These are phyloP conservation scores for Osmanthus fragrans DNA, from an alignment of 257 asterid genomes.

Conservation along the genomic window DNA sequence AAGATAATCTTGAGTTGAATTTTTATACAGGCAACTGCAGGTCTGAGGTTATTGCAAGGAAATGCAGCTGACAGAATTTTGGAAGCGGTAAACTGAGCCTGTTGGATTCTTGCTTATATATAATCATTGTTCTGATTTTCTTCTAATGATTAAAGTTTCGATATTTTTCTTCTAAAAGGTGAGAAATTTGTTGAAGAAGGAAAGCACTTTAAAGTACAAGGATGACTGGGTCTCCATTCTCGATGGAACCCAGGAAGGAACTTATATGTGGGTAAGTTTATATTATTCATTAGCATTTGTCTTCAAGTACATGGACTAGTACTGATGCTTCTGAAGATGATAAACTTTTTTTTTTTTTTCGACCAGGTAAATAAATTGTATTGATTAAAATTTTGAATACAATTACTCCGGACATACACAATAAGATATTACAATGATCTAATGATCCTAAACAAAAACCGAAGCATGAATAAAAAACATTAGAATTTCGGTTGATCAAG, in stretches of 20 bases:
- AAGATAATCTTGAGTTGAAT: background rate
- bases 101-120: background rate
- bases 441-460: no score
- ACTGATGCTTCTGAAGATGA: background rate
- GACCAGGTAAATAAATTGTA: no score
- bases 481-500: no score
- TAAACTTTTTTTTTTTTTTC: no score
- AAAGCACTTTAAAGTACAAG: slow-evolving; percentile 47
- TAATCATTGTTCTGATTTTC: background rate
- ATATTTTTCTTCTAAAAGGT: slow-evolving; percentile 40
- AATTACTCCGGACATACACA: no score
- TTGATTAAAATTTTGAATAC: no score
- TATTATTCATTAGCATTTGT: background rate
- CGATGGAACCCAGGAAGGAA: slow-evolving; percentile 71
- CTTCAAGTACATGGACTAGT: background rate
- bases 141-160: background rate
- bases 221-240: slow-evolving; percentile 63
- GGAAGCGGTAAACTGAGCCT: slow-evolving; percentile 47
- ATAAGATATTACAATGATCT: no score
- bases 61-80: slow-evolving; percentile 60
- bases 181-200: slow-evolving; percentile 44
- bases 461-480: no score
- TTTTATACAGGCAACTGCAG: slow-evolving; percentile 71
- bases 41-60: slow-evolving; percentile 62
- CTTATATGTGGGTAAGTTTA: slow-evolving; percentile 70